Evolutionary conservation across 495 filamentous ascomycete species (phyloP).

Genomic region (Physcia stellaris): DNA sequence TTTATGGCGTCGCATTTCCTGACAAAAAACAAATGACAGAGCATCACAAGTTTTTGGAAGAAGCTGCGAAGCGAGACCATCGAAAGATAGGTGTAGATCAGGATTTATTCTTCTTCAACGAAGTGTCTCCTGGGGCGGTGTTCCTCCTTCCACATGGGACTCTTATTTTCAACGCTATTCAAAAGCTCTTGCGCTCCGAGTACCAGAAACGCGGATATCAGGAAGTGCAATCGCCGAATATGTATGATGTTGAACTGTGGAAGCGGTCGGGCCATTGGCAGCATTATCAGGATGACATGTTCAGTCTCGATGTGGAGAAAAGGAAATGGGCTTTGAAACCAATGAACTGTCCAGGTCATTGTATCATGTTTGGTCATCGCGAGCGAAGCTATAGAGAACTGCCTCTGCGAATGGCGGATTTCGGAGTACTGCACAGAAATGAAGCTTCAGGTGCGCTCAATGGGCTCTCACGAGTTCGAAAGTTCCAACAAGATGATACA

Average conservation of each 20-base stretch:
- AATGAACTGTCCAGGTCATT: slow-evolving; percentile 96
- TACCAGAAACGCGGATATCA: slow-evolving; percentile 92
- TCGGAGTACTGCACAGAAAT: slow-evolving; percentile 88
- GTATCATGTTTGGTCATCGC: slow-evolving; percentile 60
- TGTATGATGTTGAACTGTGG: slow-evolving; percentile 86
- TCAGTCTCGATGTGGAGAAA: slow-evolving; percentile 82
- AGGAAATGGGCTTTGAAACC: slow-evolving; percentile 71
- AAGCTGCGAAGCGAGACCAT: slow-evolving; percentile 92
- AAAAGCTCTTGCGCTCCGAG: slow-evolving; percentile 64
- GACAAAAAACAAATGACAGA: slow-evolving; percentile 89
- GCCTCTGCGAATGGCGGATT: slow-evolving; percentile 83
- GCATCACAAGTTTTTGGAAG: slow-evolving; percentile 84
- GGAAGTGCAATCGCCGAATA: slow-evolving; percentile 91
- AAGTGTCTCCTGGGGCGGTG: slow-evolving; percentile 77
- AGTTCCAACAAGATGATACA: slow-evolving; percentile 90
- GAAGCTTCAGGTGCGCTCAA: slow-evolving; percentile 85
- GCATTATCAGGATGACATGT: slow-evolving; percentile 97
- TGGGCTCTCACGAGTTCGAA: slow-evolving; percentile 78
- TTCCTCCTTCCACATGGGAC: slow-evolving; percentile 91
- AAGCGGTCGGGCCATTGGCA: slow-evolving; percentile 90
- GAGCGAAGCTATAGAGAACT: slow-evolving; percentile 79
- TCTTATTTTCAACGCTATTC: slow-evolving; percentile 79
- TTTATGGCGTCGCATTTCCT: slow-evolving; percentile 92
- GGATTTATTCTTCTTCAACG: slow-evolving; percentile 93
- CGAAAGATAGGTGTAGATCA: slow-evolving; percentile 83